These are phyloP conservation scores for Trichoderma harzianum DNA, from an alignment of 2,329 filamentous ascomycete species.

Conservation along the genomic window DNA sequence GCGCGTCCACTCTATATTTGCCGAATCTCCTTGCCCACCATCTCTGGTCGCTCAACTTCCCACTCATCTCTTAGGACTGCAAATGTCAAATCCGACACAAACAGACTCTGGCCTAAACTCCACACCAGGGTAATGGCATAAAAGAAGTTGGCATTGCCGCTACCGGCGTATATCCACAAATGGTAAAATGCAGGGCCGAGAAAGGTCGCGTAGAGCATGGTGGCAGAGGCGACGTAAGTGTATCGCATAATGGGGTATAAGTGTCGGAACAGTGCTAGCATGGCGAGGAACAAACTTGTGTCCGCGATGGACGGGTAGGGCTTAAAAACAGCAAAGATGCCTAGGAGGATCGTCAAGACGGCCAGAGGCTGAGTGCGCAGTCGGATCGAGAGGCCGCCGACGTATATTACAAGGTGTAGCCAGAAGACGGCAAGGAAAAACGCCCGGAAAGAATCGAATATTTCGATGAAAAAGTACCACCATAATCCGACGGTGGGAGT, in stretches of 20 bases:
- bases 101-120: constrained; percentile 82
- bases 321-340: constrained; percentile 92
- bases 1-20: constrained; percentile 60
- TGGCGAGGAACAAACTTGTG: constrained; percentile 77
- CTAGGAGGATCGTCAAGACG: constrained; percentile 77
- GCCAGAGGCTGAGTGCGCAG: constrained; percentile 83
- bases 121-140: constrained; percentile 99
- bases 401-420: constrained; percentile 89
- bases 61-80: constrained; percentile 88
- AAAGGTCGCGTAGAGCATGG: constrained; percentile 81
- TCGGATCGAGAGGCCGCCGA: constrained; percentile 78
- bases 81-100: constrained; percentile 85
- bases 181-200: constrained; percentile 95
- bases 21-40: constrained; percentile 81
- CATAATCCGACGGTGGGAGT: constrained; percentile 94
- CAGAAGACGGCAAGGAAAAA: constrained; percentile 99
- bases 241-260: constrained; percentile 92
- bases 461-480: constrained; percentile 99
- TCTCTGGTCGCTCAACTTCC: constrained; percentile 87
- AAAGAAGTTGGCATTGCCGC: constrained; percentile 98
- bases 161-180: constrained; percentile 96
- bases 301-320: constrained; percentile 94
- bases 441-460: constrained; percentile 95
- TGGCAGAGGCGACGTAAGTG: constrained; percentile 79
- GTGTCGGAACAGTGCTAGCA: constrained; percentile 85